phyloP scores from a whole-genome alignment of 1,284 basidiomycete species.

The Pholiota adiposa region DNA sequence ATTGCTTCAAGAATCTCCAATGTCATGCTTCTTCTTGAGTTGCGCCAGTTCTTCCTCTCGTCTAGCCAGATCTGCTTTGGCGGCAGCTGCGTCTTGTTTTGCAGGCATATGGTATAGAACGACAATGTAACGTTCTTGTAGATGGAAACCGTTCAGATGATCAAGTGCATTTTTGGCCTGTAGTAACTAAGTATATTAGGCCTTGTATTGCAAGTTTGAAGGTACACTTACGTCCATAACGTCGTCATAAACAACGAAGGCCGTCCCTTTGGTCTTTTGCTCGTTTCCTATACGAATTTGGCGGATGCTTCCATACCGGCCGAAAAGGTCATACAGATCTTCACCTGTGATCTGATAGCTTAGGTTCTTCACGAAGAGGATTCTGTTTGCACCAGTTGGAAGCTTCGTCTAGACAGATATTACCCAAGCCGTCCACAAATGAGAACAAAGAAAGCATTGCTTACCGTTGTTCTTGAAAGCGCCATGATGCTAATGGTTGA shows the following conservation, averaged over 20 bases:
- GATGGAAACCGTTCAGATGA: constrained; percentile 96
- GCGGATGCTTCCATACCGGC: constrained; percentile 95
- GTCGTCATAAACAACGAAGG: constrained; percentile 92
- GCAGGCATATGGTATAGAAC: constrained; percentile 98
- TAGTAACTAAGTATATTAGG: not conserved
- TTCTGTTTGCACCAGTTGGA: constrained; percentile 83
- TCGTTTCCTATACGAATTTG: constrained; percentile 95
- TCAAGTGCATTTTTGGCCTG: constrained; percentile 96
- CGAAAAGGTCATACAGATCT: constrained; percentile 97
- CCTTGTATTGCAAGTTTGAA: constrained; percentile 20
- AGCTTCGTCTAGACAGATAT: constrained; percentile 64
- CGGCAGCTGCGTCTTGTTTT: constrained; percentile 89
- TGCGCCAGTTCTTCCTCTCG: constrained; percentile 90
- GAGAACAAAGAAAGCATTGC: constrained; percentile 24
- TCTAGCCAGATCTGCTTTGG: constrained; percentile 90
- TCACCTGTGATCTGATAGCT: constrained; percentile 95
- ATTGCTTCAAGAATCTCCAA: constrained; percentile 65
- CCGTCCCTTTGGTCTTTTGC: constrained; percentile 92
- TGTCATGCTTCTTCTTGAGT: constrained; percentile 86
- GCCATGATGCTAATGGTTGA: constrained; percentile 47
- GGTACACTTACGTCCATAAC: constrained; percentile 78
- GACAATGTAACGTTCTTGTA: constrained; percentile 97
- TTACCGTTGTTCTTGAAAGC: constrained; percentile 65
- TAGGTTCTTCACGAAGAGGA: constrained; percentile 88
- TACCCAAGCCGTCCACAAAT: not conserved